A percentile compares a stretch with the other conserved stretches of the same genome.
These are phyloP conservation scores for Venturia asperata DNA, from an alignment of 2,329 filamentous ascomycete genomes.

Conservation along the genomic window DNA sequence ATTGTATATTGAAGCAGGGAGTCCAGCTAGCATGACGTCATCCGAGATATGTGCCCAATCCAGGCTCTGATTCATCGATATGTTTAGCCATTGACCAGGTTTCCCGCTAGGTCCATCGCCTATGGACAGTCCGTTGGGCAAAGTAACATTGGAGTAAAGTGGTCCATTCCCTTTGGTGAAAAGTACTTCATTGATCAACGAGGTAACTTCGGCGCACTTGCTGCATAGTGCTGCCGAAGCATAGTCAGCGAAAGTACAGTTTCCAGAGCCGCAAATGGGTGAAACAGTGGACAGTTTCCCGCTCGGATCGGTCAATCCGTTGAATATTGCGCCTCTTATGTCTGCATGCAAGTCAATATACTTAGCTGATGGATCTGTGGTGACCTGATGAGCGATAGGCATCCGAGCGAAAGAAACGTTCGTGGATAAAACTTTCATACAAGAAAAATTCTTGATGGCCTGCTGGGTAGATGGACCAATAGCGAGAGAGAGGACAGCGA, in stretches of 20 bases:
- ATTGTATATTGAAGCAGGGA: constrained; percentile 4
- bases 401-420: neutral
- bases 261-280: neutral
- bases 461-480: constrained; percentile 4
- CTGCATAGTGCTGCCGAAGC: neutral
- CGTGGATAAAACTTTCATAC: neutral
- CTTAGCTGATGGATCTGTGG: too few species aligned
- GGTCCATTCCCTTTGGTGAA: neutral
- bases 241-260: constrained; percentile 2
- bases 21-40: neutral
- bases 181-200: neutral
- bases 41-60: neutral
- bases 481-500: neutral
- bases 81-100: neutral
- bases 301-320: neutral
- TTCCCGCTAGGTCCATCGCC: neutral
- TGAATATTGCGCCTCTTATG: neutral
- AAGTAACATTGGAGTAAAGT: neutral
- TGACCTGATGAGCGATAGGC: neutral
- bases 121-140: neutral
- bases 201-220: neutral
- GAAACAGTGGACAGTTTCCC: neutral
- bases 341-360: too few species aligned
- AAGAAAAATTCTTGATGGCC: constrained; percentile 3
- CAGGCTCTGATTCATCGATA: neutral